Conservation (phyloP, 805 yeast species). For the Candida fluviatilis region DNA sequence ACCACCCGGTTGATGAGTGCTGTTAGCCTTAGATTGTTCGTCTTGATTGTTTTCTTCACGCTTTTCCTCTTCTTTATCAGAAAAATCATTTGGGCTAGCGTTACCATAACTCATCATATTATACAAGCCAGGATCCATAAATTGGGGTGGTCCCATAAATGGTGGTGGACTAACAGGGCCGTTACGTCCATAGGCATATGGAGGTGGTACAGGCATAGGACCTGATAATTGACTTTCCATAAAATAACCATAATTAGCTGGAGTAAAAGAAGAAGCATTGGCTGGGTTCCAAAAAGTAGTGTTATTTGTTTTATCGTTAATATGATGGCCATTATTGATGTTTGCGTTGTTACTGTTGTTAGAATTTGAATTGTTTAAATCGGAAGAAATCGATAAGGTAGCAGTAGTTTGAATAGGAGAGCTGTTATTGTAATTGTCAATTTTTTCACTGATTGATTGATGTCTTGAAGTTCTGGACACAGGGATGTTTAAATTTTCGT, state of each 20-base stretch:
- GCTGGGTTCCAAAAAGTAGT: slow-evolving; percentile 63
- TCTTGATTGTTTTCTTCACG: slow-evolving; percentile 5
- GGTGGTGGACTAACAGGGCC: slow-evolving; percentile 36
- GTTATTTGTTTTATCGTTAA: background rate
- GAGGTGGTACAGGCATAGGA: slow-evolving; percentile 17
- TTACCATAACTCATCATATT: slow-evolving; percentile 24
- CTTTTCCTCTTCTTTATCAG: slow-evolving; percentile 3
- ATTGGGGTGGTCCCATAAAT: slow-evolving; percentile 35
- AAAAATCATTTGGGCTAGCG: slow-evolving; percentile 2
- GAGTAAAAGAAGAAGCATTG: slow-evolving; percentile 56
- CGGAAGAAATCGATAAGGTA: slow-evolving; percentile 27
- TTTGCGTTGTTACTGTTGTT: slow-evolving; percentile 3
- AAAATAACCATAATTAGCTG: slow-evolving; percentile 28
- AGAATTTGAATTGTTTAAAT: slow-evolving; percentile 16
- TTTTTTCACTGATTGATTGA: slow-evolving; percentile 58
- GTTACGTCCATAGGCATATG: slow-evolving; percentile 8
- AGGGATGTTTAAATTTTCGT: slow-evolving; percentile 40
- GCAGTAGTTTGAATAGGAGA: slow-evolving; percentile 45
- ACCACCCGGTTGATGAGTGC: slow-evolving; percentile 14
- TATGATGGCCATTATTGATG: background rate
- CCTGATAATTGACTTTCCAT: slow-evolving; percentile 22
- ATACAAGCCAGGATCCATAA: slow-evolving; percentile 34
- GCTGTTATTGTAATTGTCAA: slow-evolving; percentile 50
- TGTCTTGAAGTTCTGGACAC: slow-evolving; percentile 35
- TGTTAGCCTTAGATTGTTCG: slow-evolving; percentile 2